Conservation (phyloP, 129 eudicot genomes). For the Scalesia atractyloides region DNA sequence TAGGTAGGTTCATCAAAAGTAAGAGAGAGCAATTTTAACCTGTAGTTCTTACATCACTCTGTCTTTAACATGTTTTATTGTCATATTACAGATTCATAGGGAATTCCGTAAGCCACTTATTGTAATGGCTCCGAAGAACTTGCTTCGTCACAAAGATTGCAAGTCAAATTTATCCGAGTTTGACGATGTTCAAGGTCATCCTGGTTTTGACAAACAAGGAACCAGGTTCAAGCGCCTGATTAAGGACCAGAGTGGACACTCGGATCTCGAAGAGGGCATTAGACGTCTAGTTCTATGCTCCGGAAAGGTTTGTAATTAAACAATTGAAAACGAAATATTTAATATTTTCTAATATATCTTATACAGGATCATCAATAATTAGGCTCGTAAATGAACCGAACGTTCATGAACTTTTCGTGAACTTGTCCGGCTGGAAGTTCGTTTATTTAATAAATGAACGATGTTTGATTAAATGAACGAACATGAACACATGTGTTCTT, state of each 20-base stretch:
- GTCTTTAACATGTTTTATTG: slow-evolving; percentile 12
- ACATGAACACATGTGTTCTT: too few relatives aligned
- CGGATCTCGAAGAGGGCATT: slow-evolving; percentile 88
- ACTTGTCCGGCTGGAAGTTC: too few relatives aligned
- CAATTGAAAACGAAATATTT: neutral
- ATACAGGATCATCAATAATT: neutral
- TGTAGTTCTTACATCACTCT: slow-evolving; percentile 1
- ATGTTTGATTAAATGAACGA: too few relatives aligned
- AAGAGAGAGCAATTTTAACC: neutral
- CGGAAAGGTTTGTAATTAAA: slow-evolving; percentile 66
- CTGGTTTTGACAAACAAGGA: slow-evolving; percentile 95
- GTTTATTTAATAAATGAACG: too few relatives aligned
- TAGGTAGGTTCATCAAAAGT: slow-evolving; percentile 30
- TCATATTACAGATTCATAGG: slow-evolving; percentile 65
- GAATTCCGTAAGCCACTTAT: slow-evolving; percentile 95
- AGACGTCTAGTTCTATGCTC: slow-evolving; percentile 91
- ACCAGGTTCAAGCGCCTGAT: slow-evolving; percentile 93
- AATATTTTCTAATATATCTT: neutral
- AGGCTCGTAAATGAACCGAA: too few relatives aligned
- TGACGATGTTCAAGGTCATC: slow-evolving; percentile 95
- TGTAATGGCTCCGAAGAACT: slow-evolving; percentile 93
- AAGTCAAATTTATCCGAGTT: slow-evolving; percentile 91
- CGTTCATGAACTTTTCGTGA: too few relatives aligned
- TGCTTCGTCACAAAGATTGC: slow-evolving; percentile 96
- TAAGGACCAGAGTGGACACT: slow-evolving; percentile 84